Evolutionary conservation across 176 grass and related monocot species (phyloP).

Genomic region (Aegilops speltoides): DNA sequence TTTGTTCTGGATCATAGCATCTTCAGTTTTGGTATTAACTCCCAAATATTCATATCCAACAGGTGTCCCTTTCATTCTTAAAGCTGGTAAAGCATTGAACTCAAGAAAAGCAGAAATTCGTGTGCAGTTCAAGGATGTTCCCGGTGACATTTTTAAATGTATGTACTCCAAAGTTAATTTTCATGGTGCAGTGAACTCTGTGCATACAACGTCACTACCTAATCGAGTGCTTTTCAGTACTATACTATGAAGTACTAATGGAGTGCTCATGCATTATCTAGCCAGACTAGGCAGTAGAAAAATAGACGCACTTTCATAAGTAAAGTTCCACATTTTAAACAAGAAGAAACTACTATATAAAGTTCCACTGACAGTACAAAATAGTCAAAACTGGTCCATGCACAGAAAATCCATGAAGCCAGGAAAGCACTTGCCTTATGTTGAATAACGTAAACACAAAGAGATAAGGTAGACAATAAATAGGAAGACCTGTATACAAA

Average conservation of each 20-base stretch:
- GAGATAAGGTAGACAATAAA: neutral
- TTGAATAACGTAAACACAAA: neutral
- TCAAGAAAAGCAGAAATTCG: slow-evolving; percentile 98
- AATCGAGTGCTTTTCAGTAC: slow-evolving; percentile 12
- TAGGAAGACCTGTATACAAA: neutral
- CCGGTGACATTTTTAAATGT: slow-evolving; percentile 99
- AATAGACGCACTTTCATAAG: slow-evolving; percentile 8
- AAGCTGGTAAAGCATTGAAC: slow-evolving; percentile 95
- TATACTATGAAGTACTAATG: neutral
- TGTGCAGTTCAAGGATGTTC: slow-evolving; percentile 99
- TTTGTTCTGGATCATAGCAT: slow-evolving; percentile 7
- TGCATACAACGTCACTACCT: neutral
- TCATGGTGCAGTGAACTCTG: neutral
- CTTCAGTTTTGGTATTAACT: slow-evolving; percentile 16
- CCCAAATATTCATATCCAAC: slow-evolving; percentile 35
- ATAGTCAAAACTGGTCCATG: slow-evolving; percentile 6
- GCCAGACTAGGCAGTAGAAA: slow-evolving; percentile 13
- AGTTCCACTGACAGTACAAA: slow-evolving; percentile 1
- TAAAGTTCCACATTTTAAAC: neutral
- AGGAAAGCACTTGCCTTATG: neutral
- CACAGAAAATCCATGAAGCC: neutral
- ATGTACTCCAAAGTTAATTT: slow-evolving; percentile 27
- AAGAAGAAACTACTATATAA: neutral
- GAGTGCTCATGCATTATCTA: slow-evolving; percentile 1
- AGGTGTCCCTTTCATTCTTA: slow-evolving; percentile 99